phyloP scores from a whole-genome alignment of 108 stramenopile species.

The Cyclotella baltica region DNA sequence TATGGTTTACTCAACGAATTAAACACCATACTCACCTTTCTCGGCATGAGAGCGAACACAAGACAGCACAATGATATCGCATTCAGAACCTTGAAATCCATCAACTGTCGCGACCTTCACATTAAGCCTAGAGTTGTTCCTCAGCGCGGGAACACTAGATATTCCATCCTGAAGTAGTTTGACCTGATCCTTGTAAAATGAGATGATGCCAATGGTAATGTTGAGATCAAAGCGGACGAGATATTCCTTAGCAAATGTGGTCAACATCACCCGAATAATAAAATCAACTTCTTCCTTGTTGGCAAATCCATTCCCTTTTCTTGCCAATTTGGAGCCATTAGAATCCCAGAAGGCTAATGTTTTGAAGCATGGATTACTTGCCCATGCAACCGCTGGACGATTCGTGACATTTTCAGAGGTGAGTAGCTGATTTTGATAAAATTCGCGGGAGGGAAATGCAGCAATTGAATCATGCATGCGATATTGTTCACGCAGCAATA shows the following conservation, averaged over 20 bases:
- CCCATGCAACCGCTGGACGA: conserved; percentile 39
- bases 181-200: conserved; percentile 67
- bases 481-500: conserved; percentile 86
- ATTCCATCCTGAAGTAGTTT: conserved; percentile 36
- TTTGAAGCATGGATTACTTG: conserved; percentile 39
- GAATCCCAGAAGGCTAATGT: conserved; percentile 50
- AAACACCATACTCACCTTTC: conserved; percentile 19
- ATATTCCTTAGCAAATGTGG: conserved; percentile 32
- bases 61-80: conserved; percentile 56
- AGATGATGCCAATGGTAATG: conserved; percentile 57
- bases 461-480: conserved; percentile 75
- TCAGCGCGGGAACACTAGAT: conserved; percentile 12
- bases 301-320: conserved; percentile 34
- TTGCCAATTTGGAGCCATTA: conserved; percentile 21
- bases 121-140: conserved; percentile 29
- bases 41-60: conserved; percentile 49
- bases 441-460: conserved; percentile 64
- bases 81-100: conserved; percentile 58
- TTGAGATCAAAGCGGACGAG: conserved; percentile 10
- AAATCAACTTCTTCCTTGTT: conserved; percentile 60
- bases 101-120: conserved; percentile 58
- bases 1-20: neutral
- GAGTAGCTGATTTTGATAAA: conserved; percentile 60
- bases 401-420: conserved; percentile 41
- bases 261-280: conserved; percentile 40